These are phyloP conservation scores for Tetracladium marchalianum DNA, from an alignment of 495 filamentous ascomycete genomes.

Conservation along the genomic window DNA sequence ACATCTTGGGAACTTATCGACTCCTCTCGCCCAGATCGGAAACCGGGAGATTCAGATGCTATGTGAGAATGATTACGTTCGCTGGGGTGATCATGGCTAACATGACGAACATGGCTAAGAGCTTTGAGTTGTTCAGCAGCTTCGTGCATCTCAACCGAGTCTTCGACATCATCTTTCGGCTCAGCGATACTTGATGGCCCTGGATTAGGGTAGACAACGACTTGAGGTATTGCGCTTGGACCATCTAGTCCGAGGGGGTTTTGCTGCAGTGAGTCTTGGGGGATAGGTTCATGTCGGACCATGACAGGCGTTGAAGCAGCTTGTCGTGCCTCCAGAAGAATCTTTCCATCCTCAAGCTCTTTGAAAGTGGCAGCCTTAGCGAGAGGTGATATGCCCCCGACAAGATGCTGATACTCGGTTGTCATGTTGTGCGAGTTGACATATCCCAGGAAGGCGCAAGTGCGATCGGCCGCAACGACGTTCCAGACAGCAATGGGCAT, in stretches of 20 bases:
- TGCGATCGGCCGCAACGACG: conserved; percentile 42
- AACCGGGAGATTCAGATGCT: conserved; percentile 21
- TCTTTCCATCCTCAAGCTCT: conserved; percentile 38
- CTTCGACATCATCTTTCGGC: conserved; percentile 40
- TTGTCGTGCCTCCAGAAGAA: conserved; percentile 31
- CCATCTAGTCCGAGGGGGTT: conserved; percentile 2
- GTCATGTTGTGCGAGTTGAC: conserved; percentile 49
- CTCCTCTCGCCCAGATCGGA: conserved; percentile 30
- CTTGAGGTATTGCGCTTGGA: conserved; percentile 8
- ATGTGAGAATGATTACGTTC: conserved; percentile 19
- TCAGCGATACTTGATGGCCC: conserved; percentile 11
- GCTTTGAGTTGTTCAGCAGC: conserved; percentile 48
- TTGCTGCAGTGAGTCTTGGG: conserved; percentile 6
- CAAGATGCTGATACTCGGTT: conserved; percentile 41
- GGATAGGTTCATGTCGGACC: conserved; percentile 10
- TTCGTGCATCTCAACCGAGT: conserved; percentile 48
- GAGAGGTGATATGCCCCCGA: conserved; percentile 28
- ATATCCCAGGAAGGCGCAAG: conserved; percentile 44
- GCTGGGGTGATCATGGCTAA: conserved; percentile 29
- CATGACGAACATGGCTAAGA: conserved; percentile 43
- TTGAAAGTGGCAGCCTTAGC: conserved; percentile 26
- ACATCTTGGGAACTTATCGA: conserved; percentile 30
- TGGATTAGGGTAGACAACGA: conserved; percentile 10
- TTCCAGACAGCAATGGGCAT: conserved; percentile 47
- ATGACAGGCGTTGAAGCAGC: conserved; percentile 18